A percentile compares a stretch with the other conserved stretches of the same genome.
Conservation (phyloP, 352 stramenopile genomes). For the Phytopythium litorale region DNA sequence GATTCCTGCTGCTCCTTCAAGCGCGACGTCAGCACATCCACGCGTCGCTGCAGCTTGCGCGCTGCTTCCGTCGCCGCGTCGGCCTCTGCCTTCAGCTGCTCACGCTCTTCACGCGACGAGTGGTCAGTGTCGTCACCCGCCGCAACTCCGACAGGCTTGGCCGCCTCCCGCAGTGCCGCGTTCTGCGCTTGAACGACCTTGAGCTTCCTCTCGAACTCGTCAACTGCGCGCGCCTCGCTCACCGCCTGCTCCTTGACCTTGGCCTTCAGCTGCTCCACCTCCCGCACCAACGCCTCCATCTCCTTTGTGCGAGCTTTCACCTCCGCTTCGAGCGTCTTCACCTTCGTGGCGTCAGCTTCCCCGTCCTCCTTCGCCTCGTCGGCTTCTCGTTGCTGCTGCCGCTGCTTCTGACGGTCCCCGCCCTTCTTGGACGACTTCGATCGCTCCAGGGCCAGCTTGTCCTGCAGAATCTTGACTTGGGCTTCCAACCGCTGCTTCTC, state of each 20-base stretch:
- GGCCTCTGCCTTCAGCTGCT: constrained; percentile 1
- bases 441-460: constrained; percentile 48
- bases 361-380: constrained; percentile 12
- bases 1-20: constrained; percentile 72
- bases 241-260: constrained; percentile 57
- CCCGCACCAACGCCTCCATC: constrained; percentile 24
- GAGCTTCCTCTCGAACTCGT: constrained; percentile 64
- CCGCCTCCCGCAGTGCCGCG: constrained; percentile 58
- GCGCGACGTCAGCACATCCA: constrained; percentile 56
- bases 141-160: constrained; percentile 1
- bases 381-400: constrained; percentile 15
- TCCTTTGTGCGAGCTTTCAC: constrained; percentile 14
- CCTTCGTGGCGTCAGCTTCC: constrained; percentile 12
- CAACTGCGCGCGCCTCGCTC: constrained; percentile 34
- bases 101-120: neutral
- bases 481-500: constrained; percentile 47
- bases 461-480: constrained; percentile 59
- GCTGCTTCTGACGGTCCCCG: constrained; percentile 7
- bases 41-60: constrained; percentile 64
- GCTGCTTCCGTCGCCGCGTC: constrained; percentile 43
- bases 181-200: constrained; percentile 80
- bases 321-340: constrained; percentile 19
- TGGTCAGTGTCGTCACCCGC: neutral
- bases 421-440: constrained; percentile 19
- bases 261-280: constrained; percentile 52